Evolutionary conservation across 345 rosid genomes (phyloP).

Genomic region (Rhizophora apiculata): DNA sequence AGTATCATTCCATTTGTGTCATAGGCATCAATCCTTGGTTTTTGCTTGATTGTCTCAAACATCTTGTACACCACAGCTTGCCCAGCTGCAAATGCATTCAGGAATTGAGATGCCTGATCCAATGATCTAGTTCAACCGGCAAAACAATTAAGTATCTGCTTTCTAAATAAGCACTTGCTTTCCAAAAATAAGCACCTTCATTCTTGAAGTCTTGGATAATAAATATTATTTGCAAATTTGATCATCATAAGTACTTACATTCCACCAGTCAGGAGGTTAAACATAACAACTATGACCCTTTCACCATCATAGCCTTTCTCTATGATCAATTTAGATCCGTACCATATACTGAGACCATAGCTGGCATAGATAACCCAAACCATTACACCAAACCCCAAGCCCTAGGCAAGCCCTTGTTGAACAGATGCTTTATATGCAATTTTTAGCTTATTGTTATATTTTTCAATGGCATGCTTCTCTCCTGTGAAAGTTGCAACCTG

Average conservation of each 20-base stretch:
- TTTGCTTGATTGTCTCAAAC: constrained; percentile 60
- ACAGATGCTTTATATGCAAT: constrained; percentile 51
- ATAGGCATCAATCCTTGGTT: constrained; percentile 52
- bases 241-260: no score
- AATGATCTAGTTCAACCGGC: constrained; percentile 36
- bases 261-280: no score
- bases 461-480: constrained; percentile 68
- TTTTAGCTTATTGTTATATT: constrained; percentile 53
- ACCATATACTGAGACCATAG: constrained; percentile 70
- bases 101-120: no score
- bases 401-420: constrained; percentile 71
- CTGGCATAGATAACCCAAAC: constrained; percentile 41
- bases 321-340: no score
- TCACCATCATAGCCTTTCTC: no score
- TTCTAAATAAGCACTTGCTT: not conserved
- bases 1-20: constrained; percentile 42
- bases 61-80: constrained; percentile 69
- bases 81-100: constrained; percentile 60
- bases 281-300: constrained; percentile 63
- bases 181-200: no score
- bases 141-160: not conserved
- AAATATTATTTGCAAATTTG: no score
- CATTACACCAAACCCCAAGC: constrained; percentile 60
- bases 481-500: constrained; percentile 84
- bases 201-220: no score